Percentiles rank a stretch among this genome's conserved stretches.
phyloP scores from a whole-genome alignment of 768 basidiomycete genomes.

The Candolleomyces aberdarensis region DNA sequence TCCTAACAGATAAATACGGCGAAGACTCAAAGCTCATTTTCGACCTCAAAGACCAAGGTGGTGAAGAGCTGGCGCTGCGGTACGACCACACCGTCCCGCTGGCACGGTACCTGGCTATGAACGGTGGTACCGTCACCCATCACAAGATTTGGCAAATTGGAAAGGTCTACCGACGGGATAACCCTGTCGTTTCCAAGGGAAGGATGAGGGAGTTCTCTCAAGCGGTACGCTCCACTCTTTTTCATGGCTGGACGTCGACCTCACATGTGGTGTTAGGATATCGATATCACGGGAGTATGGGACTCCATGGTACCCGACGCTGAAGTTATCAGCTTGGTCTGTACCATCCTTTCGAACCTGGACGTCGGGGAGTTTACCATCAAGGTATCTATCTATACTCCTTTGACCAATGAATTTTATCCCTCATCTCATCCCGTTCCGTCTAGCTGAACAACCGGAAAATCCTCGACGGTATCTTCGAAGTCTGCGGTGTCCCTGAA shows the following conservation, averaged over 20 bases:
- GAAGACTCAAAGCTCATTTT: constrained; percentile 98
- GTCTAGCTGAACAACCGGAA: constrained; percentile 89
- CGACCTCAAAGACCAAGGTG: constrained; percentile 96
- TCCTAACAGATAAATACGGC: constrained; percentile 94
- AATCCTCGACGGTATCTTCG: constrained; percentile 95
- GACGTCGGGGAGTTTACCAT: constrained; percentile 94
- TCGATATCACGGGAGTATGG: constrained; percentile 90
- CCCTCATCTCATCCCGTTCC: too few species aligned
- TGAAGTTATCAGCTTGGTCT: constrained; percentile 79
- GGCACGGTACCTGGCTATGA: constrained; percentile 94
- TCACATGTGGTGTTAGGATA: constrained; percentile 55
- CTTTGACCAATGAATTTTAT: neutral
- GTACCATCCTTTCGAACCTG: constrained; percentile 75
- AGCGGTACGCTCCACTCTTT: constrained; percentile 54
- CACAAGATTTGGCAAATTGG: constrained; percentile 96
- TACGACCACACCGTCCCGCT: constrained; percentile 98
- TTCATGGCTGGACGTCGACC: neutral
- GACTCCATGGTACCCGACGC: constrained; percentile 98
- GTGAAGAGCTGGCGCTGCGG: constrained; percentile 89
- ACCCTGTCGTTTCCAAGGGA: constrained; percentile 96
- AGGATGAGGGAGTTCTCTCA: constrained; percentile 99
- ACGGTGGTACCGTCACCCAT: constrained; percentile 69
- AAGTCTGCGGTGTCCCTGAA: constrained; percentile 88
- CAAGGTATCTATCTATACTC: constrained; percentile 52
- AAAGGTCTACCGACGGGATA: constrained; percentile 97